phyloP scores from a whole-genome alignment of 1,284 basidiomycete species.

The Rhodotorula sp. region DNA sequence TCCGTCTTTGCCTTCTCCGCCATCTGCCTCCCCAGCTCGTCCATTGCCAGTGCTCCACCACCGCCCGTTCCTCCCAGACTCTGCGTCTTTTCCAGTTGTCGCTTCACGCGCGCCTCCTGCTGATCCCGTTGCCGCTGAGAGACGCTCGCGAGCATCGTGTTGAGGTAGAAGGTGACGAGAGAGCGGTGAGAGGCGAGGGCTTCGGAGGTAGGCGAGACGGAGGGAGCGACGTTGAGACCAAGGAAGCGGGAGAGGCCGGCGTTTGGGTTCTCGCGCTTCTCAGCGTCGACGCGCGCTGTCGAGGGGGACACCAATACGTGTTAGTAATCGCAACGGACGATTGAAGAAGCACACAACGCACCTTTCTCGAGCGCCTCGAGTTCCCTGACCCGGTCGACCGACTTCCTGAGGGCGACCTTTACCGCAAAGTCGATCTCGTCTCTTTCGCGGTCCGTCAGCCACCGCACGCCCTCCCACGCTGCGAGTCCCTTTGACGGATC shows the following conservation, averaged over 20 bases:
- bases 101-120: conserved; percentile 80
- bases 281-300: conserved; percentile 38
- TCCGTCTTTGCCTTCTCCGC: conserved; percentile 21
- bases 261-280: conserved; percentile 26
- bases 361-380: conserved; percentile 81
- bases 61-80: conserved; percentile 61
- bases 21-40: conserved; percentile 23
- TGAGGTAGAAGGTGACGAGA: conserved; percentile 80
- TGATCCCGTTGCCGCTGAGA: conserved; percentile 76
- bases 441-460: conserved; percentile 77
- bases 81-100: conserved; percentile 72
- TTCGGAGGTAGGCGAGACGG: conserved; percentile 60
- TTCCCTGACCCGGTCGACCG: conserved; percentile 76
- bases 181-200: conserved; percentile 78
- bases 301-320: conserved; percentile 16
- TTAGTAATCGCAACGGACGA: not conserved
- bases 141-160: conserved; percentile 69
- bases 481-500: conserved; percentile 47
- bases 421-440: conserved; percentile 89
- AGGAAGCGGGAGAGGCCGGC: conserved; percentile 50
- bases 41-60: conserved; percentile 33
- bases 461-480: conserved; percentile 65
- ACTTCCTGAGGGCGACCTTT: conserved; percentile 73
- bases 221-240: conserved; percentile 60
- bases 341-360: conserved; percentile 52